These are phyloP conservation scores for Xylaria intraflava DNA, from an alignment of 495 filamentous ascomycete species.

Conservation along the genomic window DNA sequence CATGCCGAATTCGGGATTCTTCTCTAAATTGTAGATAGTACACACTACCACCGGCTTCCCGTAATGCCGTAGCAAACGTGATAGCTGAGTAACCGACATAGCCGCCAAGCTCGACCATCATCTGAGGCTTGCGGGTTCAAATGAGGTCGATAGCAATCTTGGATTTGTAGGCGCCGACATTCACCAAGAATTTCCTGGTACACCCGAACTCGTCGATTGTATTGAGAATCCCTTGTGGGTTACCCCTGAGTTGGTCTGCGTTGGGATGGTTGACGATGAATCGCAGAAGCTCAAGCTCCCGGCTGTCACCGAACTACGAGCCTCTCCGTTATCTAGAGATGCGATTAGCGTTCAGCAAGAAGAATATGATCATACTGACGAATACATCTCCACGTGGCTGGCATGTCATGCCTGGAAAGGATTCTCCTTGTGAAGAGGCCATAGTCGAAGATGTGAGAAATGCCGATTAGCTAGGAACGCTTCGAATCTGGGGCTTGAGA, in stretches of 20 bases:
- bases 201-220: constrained; percentile 67
- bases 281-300: constrained; percentile 66
- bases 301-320: constrained; percentile 56
- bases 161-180: constrained; percentile 68
- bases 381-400: constrained; percentile 18
- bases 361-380: constrained; percentile 11
- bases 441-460: constrained; percentile 32
- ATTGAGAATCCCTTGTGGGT: constrained; percentile 55
- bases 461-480: constrained; percentile 39
- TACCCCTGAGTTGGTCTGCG: constrained; percentile 52
- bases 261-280: constrained; percentile 55
- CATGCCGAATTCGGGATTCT: constrained; percentile 60
- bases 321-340: not conserved
- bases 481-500: not conserved
- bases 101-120: constrained; percentile 73
- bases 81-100: constrained; percentile 78
- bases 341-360: not conserved
- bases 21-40: constrained; percentile 65
- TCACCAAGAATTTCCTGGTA: constrained; percentile 67
- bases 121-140: constrained; percentile 52
- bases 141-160: constrained; percentile 60
- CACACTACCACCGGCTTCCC: constrained; percentile 49
- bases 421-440: constrained; percentile 11
- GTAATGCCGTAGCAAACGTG: constrained; percentile 58
- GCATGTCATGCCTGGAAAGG: constrained; percentile 15